Evolutionary conservation across 257 asterid genomes (phyloP).

Genomic region (Solanum chiquidenum): DNA sequence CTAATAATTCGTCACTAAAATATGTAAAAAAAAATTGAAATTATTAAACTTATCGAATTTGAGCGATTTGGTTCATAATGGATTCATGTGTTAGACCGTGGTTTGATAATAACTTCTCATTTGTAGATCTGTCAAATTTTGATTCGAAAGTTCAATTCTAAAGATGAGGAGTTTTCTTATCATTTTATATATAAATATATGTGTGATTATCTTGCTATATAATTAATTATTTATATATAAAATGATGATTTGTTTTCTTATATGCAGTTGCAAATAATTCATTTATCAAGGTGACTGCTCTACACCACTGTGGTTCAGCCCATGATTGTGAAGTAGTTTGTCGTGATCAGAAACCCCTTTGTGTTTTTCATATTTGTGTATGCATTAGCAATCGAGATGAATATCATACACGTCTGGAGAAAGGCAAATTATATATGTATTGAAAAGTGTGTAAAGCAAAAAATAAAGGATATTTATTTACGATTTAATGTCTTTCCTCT

Average conservation of each 20-base stretch:
- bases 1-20: not conserved
- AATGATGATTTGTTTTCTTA: not conserved
- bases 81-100: not conserved
- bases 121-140: not conserved
- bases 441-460: no score
- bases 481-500: not conserved
- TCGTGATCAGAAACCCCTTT: not conserved
- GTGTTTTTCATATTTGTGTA: no score
- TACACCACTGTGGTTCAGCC: not conserved
- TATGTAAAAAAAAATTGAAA: no score
- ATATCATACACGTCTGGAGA: not conserved
- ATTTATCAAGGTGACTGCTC: not conserved
- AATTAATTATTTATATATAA: no score
- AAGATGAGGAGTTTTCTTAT: no score
- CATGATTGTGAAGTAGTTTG: not conserved
- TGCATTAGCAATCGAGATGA: no score
- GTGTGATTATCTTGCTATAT: no score
- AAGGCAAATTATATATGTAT: not conserved
- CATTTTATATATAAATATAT: no score
- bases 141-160: not conserved
- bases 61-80: not conserved
- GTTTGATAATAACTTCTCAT: not conserved
- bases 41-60: no score
- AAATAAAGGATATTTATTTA: no score
- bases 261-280: not conserved